A percentile compares a stretch with the other conserved stretches of the same genome.
These are phyloP conservation scores for Epicoccum sorghinum DNA, from an alignment of 2,329 filamentous ascomycete genomes.

Conservation along the genomic window DNA sequence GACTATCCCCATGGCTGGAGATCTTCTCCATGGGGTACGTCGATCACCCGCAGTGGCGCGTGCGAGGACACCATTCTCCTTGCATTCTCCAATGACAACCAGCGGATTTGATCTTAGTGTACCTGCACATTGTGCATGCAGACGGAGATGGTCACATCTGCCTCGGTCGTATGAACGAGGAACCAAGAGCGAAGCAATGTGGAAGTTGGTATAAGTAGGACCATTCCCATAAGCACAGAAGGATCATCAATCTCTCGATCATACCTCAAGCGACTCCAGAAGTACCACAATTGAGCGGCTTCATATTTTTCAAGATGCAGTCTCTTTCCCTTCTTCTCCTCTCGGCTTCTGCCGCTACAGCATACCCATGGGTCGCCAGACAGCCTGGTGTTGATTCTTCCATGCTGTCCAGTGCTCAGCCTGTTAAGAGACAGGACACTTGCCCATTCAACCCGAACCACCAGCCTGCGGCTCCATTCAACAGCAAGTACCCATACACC, in stretches of 20 bases:
- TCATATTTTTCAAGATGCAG: constrained; percentile 19
- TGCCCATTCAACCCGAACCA: constrained; percentile 36
- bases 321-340: constrained; percentile 24
- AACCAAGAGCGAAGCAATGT: constrained; percentile 9
- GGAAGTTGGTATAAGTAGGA: constrained; percentile 9
- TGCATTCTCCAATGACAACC: constrained; percentile 7
- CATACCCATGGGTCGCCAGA: constrained; percentile 28
- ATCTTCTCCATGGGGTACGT: constrained; percentile 9
- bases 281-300: constrained; percentile 2
- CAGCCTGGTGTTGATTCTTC: constrained; percentile 28
- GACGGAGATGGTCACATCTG: background rate
- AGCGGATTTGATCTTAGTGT: constrained; percentile 8
- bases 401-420: constrained; percentile 17
- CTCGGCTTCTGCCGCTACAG: constrained; percentile 21
- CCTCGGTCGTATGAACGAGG: constrained; percentile 10
- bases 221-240: background rate
- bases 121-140: background rate
- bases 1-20: constrained; percentile 1
- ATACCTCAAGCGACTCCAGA: background rate
- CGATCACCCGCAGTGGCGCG: constrained; percentile 13
- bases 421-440: constrained; percentile 21
- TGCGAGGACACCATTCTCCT: background rate
- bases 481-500: constrained; percentile 47
- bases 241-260: background rate
- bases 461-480: constrained; percentile 27